A percentile compares a stretch with the other conserved stretches of the same genome.
These are phyloP conservation scores for Pythium angustatum DNA, from an alignment of 352 stramenopile genomes.

Conservation along the genomic window DNA sequence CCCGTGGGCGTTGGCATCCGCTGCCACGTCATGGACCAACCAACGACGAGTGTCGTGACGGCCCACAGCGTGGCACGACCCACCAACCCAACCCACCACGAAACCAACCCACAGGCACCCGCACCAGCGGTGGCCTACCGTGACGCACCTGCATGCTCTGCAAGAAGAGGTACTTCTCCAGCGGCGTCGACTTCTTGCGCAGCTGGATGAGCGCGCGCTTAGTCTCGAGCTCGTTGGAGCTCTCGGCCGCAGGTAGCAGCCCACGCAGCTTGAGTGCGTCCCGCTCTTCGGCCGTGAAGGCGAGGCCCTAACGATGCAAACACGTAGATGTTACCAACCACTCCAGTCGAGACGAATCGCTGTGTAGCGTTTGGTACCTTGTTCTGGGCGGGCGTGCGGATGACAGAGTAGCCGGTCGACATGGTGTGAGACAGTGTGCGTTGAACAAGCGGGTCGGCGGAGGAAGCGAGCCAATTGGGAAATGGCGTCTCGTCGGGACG, in stretches of 20 bases:
- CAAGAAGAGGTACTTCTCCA: constrained; percentile 95
- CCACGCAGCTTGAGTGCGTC: constrained; percentile 87
- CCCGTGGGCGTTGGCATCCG: not conserved
- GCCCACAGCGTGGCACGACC: not conserved
- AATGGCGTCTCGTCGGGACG: too few species aligned
- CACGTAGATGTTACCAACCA: too few species aligned
- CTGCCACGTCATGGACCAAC: constrained; percentile 1
- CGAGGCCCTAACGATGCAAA: constrained; percentile 81
- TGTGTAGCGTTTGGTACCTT: too few species aligned
- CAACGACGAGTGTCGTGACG: not conserved
- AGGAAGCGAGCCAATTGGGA: constrained; percentile 12
- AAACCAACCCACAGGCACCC: too few species aligned
- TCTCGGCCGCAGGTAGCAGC: constrained; percentile 85
- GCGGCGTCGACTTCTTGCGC: constrained; percentile 76
- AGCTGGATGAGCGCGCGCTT: constrained; percentile 87
- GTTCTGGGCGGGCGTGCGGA: constrained; percentile 90
- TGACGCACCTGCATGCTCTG: constrained; percentile 68
- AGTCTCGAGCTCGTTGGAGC: constrained; percentile 87
- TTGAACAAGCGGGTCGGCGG: not conserved
- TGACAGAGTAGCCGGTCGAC: constrained; percentile 57
- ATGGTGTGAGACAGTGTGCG: constrained; percentile 6
- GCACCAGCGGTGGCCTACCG: too few species aligned
- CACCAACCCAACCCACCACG: too few species aligned
- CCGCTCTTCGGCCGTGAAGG: constrained; percentile 91
- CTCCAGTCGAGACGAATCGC: too few species aligned